Evolutionary conservation across 2,329 filamentous ascomycete genomes (phyloP), one percentile per base, ranked within the genome.

Genomic region (Aspergillus neoniger): DNA sequence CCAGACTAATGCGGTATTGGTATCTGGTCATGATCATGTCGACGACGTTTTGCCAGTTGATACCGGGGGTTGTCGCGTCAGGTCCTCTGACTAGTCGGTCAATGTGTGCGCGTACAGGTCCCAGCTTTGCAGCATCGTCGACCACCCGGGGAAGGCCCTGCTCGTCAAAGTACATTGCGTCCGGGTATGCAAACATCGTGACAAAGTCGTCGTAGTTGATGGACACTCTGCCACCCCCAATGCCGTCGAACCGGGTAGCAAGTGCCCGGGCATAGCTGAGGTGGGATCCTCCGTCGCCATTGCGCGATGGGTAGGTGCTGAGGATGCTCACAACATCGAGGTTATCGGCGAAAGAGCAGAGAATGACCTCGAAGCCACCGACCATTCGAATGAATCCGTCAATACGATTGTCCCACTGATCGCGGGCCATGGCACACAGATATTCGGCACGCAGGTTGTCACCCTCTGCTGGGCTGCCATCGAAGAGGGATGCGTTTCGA

Each of bases 351-450:
- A 50, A 50, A 0, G 47, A 50, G n/a, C 47, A 50, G 7, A 50
- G 47, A 5, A 50, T 50, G 1, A 50, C 30, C 15, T 50, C 47
- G 25, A 50, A 50, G 7, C 47, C 47, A n/a, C 47, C 47, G 15
- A 50, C 47, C 47, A 50, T 50, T n/a, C 47, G 47, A 17, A 50
- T 28, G 25, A 50, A 50, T 30, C 47, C 47, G 47, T 50, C 47
- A n/a, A 50, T 9, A 10, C 47, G 47, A 28, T 21, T 50, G 47
- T 50, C 28, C 47, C 47, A 50, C 8, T 17, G 9, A 28, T 50
- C 28, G 23, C 47, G 47, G 30, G 47, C 47, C 25, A 50, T 6
- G 25, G 47, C 47, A 19, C 47, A 50, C 15, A 50, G 47, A 5
- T 30, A 28, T 1, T 50, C 47, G 25, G 47, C 47, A 32, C 47